Conservation (phyloP, 495 filamentous ascomycete species). For the Aspergillus olivimuriae region DNA sequence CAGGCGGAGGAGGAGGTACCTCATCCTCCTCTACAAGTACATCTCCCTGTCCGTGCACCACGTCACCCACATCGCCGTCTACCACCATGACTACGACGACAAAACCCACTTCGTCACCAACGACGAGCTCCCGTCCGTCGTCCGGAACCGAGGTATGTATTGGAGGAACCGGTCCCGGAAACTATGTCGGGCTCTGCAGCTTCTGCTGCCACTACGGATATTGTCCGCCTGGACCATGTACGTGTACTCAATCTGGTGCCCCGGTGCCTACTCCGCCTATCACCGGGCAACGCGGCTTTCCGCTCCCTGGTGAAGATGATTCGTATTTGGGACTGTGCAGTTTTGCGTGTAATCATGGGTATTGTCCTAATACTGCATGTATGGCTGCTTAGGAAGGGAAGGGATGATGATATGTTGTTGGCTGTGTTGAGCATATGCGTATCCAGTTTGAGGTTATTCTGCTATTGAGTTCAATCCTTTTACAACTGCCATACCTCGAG, state of each 20-base stretch:
- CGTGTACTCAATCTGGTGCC: conserved; percentile 28
- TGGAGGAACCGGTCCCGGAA: conserved; percentile 31
- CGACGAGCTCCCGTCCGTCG: too few relatives aligned
- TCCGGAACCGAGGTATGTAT: conserved; percentile 27
- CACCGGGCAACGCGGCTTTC: conserved; percentile 21
- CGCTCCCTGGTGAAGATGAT: conserved; percentile 23
- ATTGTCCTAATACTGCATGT: conserved; percentile 36
- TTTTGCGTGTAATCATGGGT: conserved; percentile 36
- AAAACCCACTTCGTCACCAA: neutral
- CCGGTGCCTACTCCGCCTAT: conserved; percentile 19
- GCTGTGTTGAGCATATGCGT: too few relatives aligned
- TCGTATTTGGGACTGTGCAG: conserved; percentile 37
- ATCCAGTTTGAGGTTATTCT: too few relatives aligned
- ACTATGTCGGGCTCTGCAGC: conserved; percentile 36
- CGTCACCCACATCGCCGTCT: conserved; percentile 8
- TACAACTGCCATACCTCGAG: too few relatives aligned
- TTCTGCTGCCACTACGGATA: conserved; percentile 36
- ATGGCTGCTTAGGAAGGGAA: conserved; percentile 2
- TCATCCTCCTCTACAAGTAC: neutral
- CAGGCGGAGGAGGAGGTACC: too few relatives aligned
- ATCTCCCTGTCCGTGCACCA: neutral
- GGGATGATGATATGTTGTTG: too few relatives aligned
- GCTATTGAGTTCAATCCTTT: too few relatives aligned
- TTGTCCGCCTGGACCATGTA: conserved; percentile 34
- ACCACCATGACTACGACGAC: neutral